Conservation (phyloP, 169 alveolate genomes). For the Theileria parva region DNA sequence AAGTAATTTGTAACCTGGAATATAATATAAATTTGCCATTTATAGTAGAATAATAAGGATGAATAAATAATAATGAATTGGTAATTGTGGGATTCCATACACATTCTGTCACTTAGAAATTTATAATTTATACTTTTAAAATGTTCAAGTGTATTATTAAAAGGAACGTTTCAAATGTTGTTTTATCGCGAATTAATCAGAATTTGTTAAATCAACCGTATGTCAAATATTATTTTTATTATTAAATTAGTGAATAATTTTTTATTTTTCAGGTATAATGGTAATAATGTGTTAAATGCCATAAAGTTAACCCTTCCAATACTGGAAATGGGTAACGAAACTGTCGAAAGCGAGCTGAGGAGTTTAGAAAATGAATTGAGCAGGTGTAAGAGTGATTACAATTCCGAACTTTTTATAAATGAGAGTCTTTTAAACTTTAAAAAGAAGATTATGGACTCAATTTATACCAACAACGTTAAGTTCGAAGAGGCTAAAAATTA, state of each 20-base stretch:
- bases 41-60: neutral
- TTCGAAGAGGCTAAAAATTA: slow-evolving; percentile 48
- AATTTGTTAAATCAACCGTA: neutral
- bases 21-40: slow-evolving; percentile 2
- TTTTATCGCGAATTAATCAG: neutral
- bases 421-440: slow-evolving; percentile 11
- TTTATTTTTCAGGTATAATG: neutral
- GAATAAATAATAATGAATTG: neutral
- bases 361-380: neutral
- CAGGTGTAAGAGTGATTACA: neutral
- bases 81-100: neutral
- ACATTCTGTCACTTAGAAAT: neutral
- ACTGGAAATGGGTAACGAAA: neutral
- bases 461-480: slow-evolving; percentile 48
- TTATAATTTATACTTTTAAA: neutral
- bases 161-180: neutral
- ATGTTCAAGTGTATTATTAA: neutral
- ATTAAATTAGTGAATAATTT: too few relatives aligned
- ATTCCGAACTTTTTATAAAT: neutral
- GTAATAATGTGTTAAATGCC: neutral
- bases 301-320: neutral
- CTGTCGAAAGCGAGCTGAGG: neutral
- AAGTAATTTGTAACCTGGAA: slow-evolving; percentile 6
- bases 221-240: neutral
- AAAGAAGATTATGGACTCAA: slow-evolving; percentile 42